Base-by-base conservation (phyloP, 768 basidiomycete species). In the Mycena sanguinolenta region DNA sequence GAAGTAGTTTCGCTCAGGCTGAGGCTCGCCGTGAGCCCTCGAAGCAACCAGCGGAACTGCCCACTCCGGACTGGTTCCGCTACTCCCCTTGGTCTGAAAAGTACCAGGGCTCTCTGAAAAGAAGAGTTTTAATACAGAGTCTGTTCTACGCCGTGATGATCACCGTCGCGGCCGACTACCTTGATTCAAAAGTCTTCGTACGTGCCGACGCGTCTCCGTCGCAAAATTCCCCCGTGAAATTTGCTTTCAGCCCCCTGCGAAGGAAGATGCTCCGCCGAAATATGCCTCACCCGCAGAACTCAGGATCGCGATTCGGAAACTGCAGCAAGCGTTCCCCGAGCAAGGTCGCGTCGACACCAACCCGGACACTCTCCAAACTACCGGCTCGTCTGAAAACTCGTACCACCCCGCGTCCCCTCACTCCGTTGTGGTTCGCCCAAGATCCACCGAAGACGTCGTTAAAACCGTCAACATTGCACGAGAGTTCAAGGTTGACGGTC, bases 381-480 rank as follows among this genome's bases (percentile, higher is more conserved):
- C 92, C 68, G 93, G 93, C 5, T 90, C 87, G 38, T 93, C 92
- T 1, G 88, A 88, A 71, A 89, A 92, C 75, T 90, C 91, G 10
- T 92, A 92, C 74, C 91, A 89, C 75, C 87, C 88, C 4, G 80
- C 84, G 58, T 87, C 87, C 49, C 84, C 89, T 6, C 89, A 90
- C 72, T 84, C 87, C 12, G 83, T 86, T n/a, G 79, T 87, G 50
- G 86, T 87, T 59, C 87, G 86, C 58, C 90, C 90, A 8, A 78
- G 79, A 38, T 88, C 83, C 63, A 97, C 96, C 0, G 89, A 91
- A 63, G 96, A 98, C 76, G 95, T 98, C 2, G 91, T 95, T 64
- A 87, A 88, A 67, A 84, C 95, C 58, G 91, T 98, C 67, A 88
- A 92, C 67, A 88, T 95, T 49, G 90, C 96, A 0, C 84, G 87